These are phyloP conservation scores for Proliferodiscus dingleyae DNA, from an alignment of 2,329 filamentous ascomycete species.

Conservation along the genomic window DNA sequence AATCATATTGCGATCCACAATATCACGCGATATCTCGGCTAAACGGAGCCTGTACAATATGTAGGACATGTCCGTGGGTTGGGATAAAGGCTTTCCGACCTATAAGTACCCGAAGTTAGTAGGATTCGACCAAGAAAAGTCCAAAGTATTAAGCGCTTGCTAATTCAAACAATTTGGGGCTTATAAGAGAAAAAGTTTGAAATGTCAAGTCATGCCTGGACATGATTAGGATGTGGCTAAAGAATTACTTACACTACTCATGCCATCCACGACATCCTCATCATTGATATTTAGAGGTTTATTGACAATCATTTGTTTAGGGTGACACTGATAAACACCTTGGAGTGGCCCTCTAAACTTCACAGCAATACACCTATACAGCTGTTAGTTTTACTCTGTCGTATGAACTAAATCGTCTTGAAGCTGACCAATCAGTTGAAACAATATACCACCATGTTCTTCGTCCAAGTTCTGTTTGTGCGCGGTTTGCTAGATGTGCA, in stretches of 20 bases:
- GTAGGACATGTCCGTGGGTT: slow-evolving; percentile 35
- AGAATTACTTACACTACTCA: no score
- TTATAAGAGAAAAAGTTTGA: no score
- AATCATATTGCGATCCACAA: slow-evolving; percentile 32
- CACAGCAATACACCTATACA: slow-evolving; percentile 21
- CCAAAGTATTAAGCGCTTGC: no score
- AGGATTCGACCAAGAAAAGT: no score
- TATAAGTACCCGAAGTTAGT: no score
- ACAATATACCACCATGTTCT: slow-evolving; percentile 37
- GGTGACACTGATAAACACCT: slow-evolving; percentile 33
- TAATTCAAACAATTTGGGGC: no score
- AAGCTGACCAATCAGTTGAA: slow-evolving; percentile 33
- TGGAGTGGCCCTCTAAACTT: slow-evolving; percentile 29
- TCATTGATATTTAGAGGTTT: slow-evolving; percentile 34
- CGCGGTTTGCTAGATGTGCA: slow-evolving; percentile 16
- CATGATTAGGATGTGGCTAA: no score
- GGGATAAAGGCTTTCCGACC: slow-evolving; percentile 17
- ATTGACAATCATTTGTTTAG: slow-evolving; percentile 34
- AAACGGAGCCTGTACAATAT: slow-evolving; percentile 33
- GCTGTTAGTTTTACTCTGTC: not conserved
- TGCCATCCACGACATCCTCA: slow-evolving; percentile 32
- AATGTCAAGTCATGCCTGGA: no score
- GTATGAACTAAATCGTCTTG: not conserved
- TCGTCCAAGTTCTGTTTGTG: slow-evolving; percentile 30
- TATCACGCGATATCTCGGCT: slow-evolving; percentile 33